Base-by-base conservation (phyloP, 805 yeast species). In the Ogataea saltuana region DNA sequence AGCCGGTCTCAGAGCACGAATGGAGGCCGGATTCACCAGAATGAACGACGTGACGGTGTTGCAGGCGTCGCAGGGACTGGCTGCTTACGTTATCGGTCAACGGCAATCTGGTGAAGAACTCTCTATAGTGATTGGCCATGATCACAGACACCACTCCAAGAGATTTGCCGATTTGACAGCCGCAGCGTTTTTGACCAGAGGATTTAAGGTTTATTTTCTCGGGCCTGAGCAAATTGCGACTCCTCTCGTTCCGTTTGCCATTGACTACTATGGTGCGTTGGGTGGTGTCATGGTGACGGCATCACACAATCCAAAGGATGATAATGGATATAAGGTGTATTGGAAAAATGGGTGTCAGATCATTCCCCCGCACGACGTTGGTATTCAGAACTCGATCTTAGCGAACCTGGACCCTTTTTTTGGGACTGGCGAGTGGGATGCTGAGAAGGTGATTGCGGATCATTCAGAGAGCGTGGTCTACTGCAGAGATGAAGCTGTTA, bases 211-310 rank as follows among this genome's bases (percentile, higher is more conserved):
- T 1, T 79, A 77, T 61, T 81, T 71, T 50, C 64, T 85, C 35
- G 82, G 83, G 1, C 63, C 62, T 10, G 67, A 60, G 10, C 56
- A 68, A 30, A 83, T 78, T 1, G 96, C 89, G 46, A 91, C 99
- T 0, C 99, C 99, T 1, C 65, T 88, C 61, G 97, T 91, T 1
- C 98, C 99, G 1, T 91, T 86, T 64, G 80, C 85, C 0, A 83
- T 91, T 19, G 87, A 85, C 49, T 56, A 68, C 21, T 72, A 66
- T 42, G 50, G 64, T 0, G 86, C 96, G 0, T 70, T 83, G 0
- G 87, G 82, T 39, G 99, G 98, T 17, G 85, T 91, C 1, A 90
- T 90, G 97, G 78, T 90, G 21, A 88, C 96, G 0, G 96, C 96
- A 1, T 85, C 93, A 40, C 95, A 87, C 58, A 85, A 85, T 59